These are phyloP conservation scores for Podila verticillata DNA, from an alignment of 192 early-diverging fungal genomes.

Conservation along the genomic window DNA sequence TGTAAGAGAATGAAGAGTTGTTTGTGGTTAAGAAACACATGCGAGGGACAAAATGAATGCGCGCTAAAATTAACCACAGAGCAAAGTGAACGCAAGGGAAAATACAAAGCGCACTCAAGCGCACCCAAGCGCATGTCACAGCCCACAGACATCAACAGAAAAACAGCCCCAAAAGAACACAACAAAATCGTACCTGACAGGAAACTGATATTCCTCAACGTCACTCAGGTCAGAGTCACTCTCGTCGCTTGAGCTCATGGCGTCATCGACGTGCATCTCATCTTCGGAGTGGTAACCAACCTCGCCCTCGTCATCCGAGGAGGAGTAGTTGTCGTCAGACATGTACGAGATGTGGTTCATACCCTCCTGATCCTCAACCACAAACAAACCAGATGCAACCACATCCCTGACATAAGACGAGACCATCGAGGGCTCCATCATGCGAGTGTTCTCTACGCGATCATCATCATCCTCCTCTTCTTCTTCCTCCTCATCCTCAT, in stretches of 20 bases:
- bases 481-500: slow-evolving; percentile 47
- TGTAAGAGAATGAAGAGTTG: neutral
- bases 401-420: slow-evolving; percentile 1
- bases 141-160: neutral
- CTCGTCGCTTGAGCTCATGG: slow-evolving; percentile 50
- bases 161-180: neutral
- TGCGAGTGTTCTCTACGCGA: neutral
- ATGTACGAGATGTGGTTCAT: slow-evolving; percentile 15
- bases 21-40: too few species aligned
- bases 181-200: slow-evolving; percentile 29
- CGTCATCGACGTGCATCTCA: slow-evolving; percentile 43
- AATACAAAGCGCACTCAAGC: too few species aligned
- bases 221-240: slow-evolving; percentile 50
- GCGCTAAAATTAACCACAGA: too few species aligned
- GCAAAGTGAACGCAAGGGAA: too few species aligned
- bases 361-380: slow-evolving; percentile 28
- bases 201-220: slow-evolving; percentile 42
- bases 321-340: slow-evolving; percentile 47
- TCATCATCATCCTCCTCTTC: slow-evolving; percentile 2
- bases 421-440: slow-evolving; percentile 3
- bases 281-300: slow-evolving; percentile 32
- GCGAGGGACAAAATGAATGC: too few species aligned
- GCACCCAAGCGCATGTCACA: neutral
- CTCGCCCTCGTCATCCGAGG: slow-evolving; percentile 48
- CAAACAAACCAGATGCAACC: slow-evolving; percentile 23